Evolutionary conservation across 2,329 filamentous ascomycete genomes (phyloP), one percentile per base, ranked within the genome.

Genomic region (Cladophialophora exuberans): DNA sequence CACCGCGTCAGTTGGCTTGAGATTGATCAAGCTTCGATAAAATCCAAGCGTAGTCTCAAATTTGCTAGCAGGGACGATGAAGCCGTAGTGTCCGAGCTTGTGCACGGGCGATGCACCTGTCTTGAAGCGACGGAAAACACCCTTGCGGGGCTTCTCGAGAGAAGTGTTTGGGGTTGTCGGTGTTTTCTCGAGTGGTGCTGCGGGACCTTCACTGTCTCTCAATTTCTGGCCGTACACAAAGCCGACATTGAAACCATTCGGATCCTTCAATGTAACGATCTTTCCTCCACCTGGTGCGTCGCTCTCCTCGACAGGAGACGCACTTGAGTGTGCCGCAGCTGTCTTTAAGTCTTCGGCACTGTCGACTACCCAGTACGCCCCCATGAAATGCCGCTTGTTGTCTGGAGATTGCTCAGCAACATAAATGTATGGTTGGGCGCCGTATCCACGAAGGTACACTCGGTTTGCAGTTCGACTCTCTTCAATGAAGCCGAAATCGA

Each of bases 401-500:
- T 61, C 59, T 20, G 59, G 59, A 3, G 55, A 59, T 35, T 53
- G 17, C 39, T 56, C 52, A 13, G 56, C 55, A 60, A 81, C 83
- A 39, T 85, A 75, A 2, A 84, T 72, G 65, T 83, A 85, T 10
- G 82, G 82, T 61, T 86, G 83, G 5, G 70, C 70, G 11, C 84
- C 83, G 64, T 85, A 86, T 15, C 84, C 84, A 35, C 81, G 78
- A 67, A 79, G 85, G 72, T 81, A 87, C 26, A 81, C 79, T 52
- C 71, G 75, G 41, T 76, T 70, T 23, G 71, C 74, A 2, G 52
- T 75, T 0, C 60, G 60, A 31, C 62, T 46, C 6, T 58, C 66
- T 42, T 66, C 60, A 1, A 63, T 54, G 11, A 72, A 64, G 7
- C 70, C 70, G 48, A 73, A 72, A 47, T 71, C 70, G 0, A 47